Evolutionary conservation across 73 alveolate genomes (phyloP), one percentile per base, ranked within the genome.

Genomic region (Tetrahymena elliotti): DNA sequence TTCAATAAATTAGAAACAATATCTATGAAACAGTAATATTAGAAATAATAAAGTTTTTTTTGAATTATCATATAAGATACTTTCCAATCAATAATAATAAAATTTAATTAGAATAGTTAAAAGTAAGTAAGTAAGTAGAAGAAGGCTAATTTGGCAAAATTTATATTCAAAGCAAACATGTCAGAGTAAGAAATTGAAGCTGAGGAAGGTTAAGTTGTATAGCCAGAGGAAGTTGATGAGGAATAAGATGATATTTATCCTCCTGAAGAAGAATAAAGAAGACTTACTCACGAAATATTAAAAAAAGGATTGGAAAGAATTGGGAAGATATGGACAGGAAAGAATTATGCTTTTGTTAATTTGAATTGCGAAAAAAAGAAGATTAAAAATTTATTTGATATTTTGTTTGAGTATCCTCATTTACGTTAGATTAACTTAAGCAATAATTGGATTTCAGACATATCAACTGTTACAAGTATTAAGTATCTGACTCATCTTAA

Each of bases 221-320:
- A 94, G 82, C 96, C 96, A 40, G 96, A 94, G 8, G 96, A 94
- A 41, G 88, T 94, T 38, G 96, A 94, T 94, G 96, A 83, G 35
- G 95, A 94, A 84, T 92, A 94, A 53, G 96, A 94, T 84, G 95
- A 88, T 16, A 84, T 83, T 52, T 94, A 94, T 92, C 94, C 96
- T 22, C 96, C 96, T 33, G 96, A 84, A 47, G 93, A 84, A 36
- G 38, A 84, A 35, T 33, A 88, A 47, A 84, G 83, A 20, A 36
- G 83, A 94, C 68, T 38, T 37, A 31, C 93, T 35, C 93, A 84
- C 34, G 53, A 94, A 35, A 38, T 38, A 22, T 84, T 94, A 18
- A 84, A 94, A 34, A 94, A 41, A 7, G 93, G 95, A 39, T 38
- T 94, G 27, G 93, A 94, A 47, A 94, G 93, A 92, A 94, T 94